Base-by-base conservation (phyloP, 495 filamentous ascomycete species). In the Podospora pseudocomata region DNA sequence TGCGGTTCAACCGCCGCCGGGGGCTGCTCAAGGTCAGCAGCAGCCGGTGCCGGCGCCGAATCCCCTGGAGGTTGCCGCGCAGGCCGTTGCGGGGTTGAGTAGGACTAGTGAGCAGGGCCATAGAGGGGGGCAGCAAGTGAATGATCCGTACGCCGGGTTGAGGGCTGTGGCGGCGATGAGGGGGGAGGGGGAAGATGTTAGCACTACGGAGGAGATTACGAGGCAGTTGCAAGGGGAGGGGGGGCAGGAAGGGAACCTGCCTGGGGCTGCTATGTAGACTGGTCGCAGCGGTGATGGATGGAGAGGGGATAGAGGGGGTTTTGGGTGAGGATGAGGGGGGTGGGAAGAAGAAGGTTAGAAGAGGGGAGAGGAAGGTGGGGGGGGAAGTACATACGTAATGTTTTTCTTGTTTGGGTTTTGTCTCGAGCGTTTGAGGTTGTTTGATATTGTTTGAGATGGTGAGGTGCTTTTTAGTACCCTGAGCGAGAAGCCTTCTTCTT, bases 201-300 rank as follows among this genome's bases (percentile, higher is more conserved):
- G 79, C 54, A 80, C 78, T 3, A 76, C 76, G 0, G 77, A 81
- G 62, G 77, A 79, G 59, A 77, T 78, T 19, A 77, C 77, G 60
- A 71, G 80, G 54, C 80, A 82, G 60, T 65, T 80, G 53, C 76
- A 77, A 60, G 68, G 73, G 0, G 80, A 79, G 7, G 73, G 72
- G 9, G 30, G 68, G 39, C 72, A 74, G 61, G 73, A 73, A 32
- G 69, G 64, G 11, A 49, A 49, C 9, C 19, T 75, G 15, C 65
- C 73, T 5, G n/a, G 53, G 16, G 67, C 69, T 49, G 28, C 67
- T 1, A 73, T 75, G 69, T 73, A 73, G 30, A 7, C 4, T 32
- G 4, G 30, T 32, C 7, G 30, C 30, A 7, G 4, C 4, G 4
- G 4, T 32, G 30, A 32, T 4, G 30, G 7, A 32, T 32, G 30